Evolutionary conservation across 345 rosid genomes (phyloP).

Genomic region (Gossypioides kirkii): DNA sequence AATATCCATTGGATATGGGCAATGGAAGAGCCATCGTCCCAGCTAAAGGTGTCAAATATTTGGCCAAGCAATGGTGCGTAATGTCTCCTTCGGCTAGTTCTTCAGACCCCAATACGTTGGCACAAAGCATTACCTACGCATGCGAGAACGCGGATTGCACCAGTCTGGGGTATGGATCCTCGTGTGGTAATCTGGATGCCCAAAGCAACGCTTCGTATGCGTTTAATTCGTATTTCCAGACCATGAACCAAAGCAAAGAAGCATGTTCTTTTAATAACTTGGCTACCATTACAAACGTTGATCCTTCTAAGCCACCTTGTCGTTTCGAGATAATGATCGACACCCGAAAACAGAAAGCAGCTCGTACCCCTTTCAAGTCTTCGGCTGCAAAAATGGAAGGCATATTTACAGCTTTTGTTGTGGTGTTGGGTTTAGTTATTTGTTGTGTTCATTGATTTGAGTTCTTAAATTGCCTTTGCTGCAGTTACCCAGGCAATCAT

Average conservation of each 20-base stretch:
- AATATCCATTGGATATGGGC: slow-evolving; percentile 42
- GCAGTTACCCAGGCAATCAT: not conserved
- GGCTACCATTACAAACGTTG: slow-evolving; percentile 33
- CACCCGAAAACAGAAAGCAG: slow-evolving; percentile 28
- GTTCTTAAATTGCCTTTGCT: not conserved
- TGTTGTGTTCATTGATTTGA: slow-evolving; percentile 11
- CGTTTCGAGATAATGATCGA: slow-evolving; percentile 65
- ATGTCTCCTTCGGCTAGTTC: slow-evolving; percentile 43
- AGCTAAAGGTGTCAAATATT: slow-evolving; percentile 62
- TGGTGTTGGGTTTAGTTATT: slow-evolving; percentile 14
- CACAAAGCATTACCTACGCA: slow-evolving; percentile 35
- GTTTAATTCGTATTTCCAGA: slow-evolving; percentile 68
- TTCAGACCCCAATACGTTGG: slow-evolving; percentile 27
- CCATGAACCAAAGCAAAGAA: slow-evolving; percentile 56
- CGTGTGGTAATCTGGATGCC: slow-evolving; percentile 47
- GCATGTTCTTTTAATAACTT: slow-evolving; percentile 42
- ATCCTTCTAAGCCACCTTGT: slow-evolving; percentile 55
- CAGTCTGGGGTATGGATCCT: slow-evolving; percentile 54
- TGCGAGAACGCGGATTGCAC: slow-evolving; percentile 74
- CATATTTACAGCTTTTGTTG: slow-evolving; percentile 5
- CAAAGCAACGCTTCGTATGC: slow-evolving; percentile 66
- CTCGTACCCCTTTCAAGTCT: slow-evolving; percentile 22
- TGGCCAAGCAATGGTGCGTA: slow-evolving; percentile 67
- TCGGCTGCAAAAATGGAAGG: slow-evolving; percentile 9
- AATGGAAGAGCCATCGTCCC: slow-evolving; percentile 34